These are phyloP conservation scores for Schizophyllum commune DNA, from an alignment of 1,284 basidiomycete species.

Conservation along the genomic window DNA sequence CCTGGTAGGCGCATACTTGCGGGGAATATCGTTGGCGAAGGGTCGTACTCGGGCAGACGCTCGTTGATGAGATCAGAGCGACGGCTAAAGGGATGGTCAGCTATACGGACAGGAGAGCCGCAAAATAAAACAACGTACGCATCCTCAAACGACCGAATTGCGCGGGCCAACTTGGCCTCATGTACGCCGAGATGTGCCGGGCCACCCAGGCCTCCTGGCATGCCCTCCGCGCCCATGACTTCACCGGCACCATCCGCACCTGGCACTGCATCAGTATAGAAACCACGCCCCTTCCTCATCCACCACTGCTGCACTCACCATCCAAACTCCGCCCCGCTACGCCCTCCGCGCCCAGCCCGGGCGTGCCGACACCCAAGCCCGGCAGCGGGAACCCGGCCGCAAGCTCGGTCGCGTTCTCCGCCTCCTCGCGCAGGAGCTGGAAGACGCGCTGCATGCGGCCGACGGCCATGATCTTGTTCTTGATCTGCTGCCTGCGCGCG, in stretches of 20 bases:
- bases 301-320: not conserved
- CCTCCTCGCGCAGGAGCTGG: constrained; percentile 87
- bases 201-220: constrained; percentile 1
- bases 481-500: constrained; percentile 71
- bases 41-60: constrained; percentile 66
- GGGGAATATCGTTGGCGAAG: constrained; percentile 37
- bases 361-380: not conserved
- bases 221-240: constrained; percentile 30
- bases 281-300: no score
- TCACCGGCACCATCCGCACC: constrained; percentile 37
- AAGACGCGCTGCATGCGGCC: constrained; percentile 93
- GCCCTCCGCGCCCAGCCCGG: not conserved
- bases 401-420: constrained; percentile 90
- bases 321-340: not conserved
- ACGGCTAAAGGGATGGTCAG: constrained; percentile 40
- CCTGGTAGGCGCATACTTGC: constrained; percentile 55
- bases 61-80: constrained; percentile 93
- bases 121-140: constrained; percentile 56
- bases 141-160: constrained; percentile 87
- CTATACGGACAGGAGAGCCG: constrained; percentile 3
- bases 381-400: constrained; percentile 18
- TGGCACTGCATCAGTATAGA: constrained; percentile 8
- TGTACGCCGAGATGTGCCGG: constrained; percentile 25
- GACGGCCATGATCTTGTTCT: constrained; percentile 90
- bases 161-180: constrained; percentile 61